These are phyloP conservation scores for Penicillium concentricum DNA, from an alignment of 2,329 filamentous ascomycete species.

Conservation along the genomic window DNA sequence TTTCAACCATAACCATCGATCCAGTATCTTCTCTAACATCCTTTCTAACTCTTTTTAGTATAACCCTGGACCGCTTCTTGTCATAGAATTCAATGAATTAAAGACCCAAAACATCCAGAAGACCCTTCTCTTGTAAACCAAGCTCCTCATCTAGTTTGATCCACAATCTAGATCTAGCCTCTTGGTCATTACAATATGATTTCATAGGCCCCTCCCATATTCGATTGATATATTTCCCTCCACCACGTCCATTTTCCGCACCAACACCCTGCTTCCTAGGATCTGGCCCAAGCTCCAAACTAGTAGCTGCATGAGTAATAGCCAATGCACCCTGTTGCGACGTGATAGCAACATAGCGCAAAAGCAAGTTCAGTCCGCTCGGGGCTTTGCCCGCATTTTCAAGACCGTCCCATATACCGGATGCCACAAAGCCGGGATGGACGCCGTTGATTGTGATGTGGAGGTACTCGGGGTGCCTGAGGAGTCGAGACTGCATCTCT, in stretches of 20 bases:
- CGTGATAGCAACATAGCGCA: conserved; percentile 8
- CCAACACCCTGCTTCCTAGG: conserved; percentile 3
- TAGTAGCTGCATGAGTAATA: conserved; percentile 2
- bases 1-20: not conserved
- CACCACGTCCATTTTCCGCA: not conserved
- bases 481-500: conserved; percentile 16
- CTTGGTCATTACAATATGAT: not conserved
- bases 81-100: not conserved
- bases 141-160: conserved; percentile 6
- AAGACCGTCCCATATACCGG: conserved; percentile 12
- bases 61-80: too few species aligned
- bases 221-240: conserved; percentile 11
- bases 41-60: not conserved
- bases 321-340: conserved; percentile 2
- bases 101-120: not conserved
- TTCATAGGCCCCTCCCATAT: conserved; percentile 2
- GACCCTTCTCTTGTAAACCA: not conserved
- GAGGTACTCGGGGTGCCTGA: conserved; percentile 12
- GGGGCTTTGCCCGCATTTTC: not conserved
- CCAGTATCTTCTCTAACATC: not conserved
- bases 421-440: conserved; percentile 16
- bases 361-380: not conserved
- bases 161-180: conserved; percentile 6
- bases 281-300: not conserved
- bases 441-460: conserved; percentile 18